These are phyloP conservation scores for Cyamopsis tetragonoloba DNA, from an alignment of 306 rosid species.

Conservation along the genomic window DNA sequence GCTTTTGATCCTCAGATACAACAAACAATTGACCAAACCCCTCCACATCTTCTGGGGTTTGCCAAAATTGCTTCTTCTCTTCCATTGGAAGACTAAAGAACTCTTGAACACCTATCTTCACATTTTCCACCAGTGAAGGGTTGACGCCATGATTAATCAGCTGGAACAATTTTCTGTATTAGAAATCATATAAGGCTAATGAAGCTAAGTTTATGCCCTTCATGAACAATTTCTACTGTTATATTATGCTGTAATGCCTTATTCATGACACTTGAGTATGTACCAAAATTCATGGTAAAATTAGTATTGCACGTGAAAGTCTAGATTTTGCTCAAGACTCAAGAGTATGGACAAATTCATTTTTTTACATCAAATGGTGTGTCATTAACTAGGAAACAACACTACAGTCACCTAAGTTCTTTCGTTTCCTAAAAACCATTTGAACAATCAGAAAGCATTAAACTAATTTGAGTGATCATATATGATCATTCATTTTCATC, in stretches of 20 bases:
- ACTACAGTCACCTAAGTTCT: too few relatives aligned
- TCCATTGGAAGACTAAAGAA: constrained; percentile 14
- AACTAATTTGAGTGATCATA: too few relatives aligned
- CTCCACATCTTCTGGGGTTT: background rate
- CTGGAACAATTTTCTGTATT: background rate
- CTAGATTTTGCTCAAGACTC: too few relatives aligned
- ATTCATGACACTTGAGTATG: background rate
- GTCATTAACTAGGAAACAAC: background rate
- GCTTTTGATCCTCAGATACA: constrained; percentile 22
- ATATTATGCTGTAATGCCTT: background rate
- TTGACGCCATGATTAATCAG: constrained; percentile 19
- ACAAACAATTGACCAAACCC: constrained; percentile 28
- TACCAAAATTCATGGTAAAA: too few relatives aligned
- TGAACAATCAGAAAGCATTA: too few relatives aligned
- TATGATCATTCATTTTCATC: too few relatives aligned
- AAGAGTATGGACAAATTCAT: too few relatives aligned
- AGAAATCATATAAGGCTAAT: background rate
- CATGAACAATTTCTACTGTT: too few relatives aligned
- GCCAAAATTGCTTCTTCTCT: constrained; percentile 19
- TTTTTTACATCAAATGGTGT: background rate
- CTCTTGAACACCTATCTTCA: background rate
- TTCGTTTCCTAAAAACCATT: too few relatives aligned
- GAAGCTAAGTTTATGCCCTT: background rate
- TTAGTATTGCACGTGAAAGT: too few relatives aligned
- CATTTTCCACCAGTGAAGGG: constrained; percentile 5